Evolutionary conservation across 768 basidiomycete species (phyloP).

Genomic region (Boletus tomentosulus): DNA sequence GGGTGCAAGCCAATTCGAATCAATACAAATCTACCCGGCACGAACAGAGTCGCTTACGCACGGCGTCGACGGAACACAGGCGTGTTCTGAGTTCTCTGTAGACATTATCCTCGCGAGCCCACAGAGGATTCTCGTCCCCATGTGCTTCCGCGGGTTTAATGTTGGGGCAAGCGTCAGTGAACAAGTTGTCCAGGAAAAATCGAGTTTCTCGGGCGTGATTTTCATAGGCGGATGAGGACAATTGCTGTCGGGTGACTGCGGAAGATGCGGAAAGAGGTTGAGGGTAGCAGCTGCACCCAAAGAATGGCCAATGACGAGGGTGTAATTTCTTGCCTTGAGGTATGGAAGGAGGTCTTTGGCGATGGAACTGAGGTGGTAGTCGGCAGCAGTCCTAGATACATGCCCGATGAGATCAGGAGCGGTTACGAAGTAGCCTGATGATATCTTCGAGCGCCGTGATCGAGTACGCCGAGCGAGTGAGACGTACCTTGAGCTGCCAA

Average conservation of each 20-base stretch:
- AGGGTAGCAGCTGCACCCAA: conserved; percentile 5
- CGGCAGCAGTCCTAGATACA: conserved; percentile 5
- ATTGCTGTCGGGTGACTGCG: conserved; percentile 7
- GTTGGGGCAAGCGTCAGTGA: not conserved
- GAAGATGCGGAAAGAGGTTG: conserved; percentile 9
- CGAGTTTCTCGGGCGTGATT: not conserved
- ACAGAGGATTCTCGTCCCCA: conserved; percentile 10
- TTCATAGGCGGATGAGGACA: conserved; percentile 15
- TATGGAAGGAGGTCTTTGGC: conserved; percentile 18
- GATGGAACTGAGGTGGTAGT: conserved; percentile 12
- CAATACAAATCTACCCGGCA: not conserved
- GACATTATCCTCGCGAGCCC: conserved; percentile 9
- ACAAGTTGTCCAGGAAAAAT: conserved; percentile 24
- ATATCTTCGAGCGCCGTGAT: not conserved
- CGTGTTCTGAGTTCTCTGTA: conserved; percentile 10
- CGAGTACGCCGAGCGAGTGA: not conserved
- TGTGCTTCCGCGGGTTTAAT: not conserved
- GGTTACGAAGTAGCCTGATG: conserved; percentile 19
- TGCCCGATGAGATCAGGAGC: conserved; percentile 23
- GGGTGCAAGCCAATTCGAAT: not conserved
- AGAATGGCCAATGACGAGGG: conserved; percentile 21
- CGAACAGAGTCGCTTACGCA: not conserved
- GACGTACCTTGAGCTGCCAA: conserved; percentile 15
- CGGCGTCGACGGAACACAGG: conserved; percentile 5
- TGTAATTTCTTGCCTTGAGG: conserved; percentile 7